Percentiles rank a stretch among this genome's conserved stretches.
Conservation (phyloP, 257 asterid genomes). For the Echites panduratus region DNA sequence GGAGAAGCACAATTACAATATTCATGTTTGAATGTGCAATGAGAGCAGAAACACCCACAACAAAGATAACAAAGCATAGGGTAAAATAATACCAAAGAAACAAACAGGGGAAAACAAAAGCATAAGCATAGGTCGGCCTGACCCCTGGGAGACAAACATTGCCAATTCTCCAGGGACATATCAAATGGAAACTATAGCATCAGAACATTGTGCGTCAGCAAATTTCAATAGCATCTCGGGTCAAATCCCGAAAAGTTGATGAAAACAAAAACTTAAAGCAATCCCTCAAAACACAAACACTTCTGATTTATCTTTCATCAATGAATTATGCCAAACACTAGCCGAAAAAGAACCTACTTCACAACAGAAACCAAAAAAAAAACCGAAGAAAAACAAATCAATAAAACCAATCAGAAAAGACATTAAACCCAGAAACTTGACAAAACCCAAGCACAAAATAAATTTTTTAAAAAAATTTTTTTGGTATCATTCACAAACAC, state of each 20-base stretch:
- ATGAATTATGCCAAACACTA: constrained; percentile 9
- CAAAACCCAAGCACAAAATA: too few relatives aligned
- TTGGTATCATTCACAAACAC: background rate
- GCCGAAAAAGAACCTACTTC: background rate
- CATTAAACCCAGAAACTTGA: background rate
- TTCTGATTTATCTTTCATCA: constrained; percentile 6
- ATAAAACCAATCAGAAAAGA: background rate
- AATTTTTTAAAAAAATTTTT: too few relatives aligned
- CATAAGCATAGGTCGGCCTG: background rate
- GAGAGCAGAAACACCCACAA: background rate
- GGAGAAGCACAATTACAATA: background rate
- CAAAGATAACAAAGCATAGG: background rate
- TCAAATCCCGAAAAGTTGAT: background rate
- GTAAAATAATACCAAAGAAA: too few relatives aligned
- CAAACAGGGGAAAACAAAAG: background rate
- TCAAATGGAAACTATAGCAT: background rate
- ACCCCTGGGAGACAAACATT: background rate
- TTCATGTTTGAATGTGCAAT: background rate
- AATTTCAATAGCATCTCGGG: background rate
- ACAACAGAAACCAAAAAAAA: constrained; percentile 11
- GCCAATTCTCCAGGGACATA: background rate
- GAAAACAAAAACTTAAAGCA: background rate
- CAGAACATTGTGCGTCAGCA: background rate
- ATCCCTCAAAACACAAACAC: constrained; percentile 1
- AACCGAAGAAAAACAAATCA: constrained; percentile 20